Evolutionary conservation across 257 asterid genomes (phyloP), one percentile per base, ranked within the genome.

Genomic region (Henckelia pumila): DNA sequence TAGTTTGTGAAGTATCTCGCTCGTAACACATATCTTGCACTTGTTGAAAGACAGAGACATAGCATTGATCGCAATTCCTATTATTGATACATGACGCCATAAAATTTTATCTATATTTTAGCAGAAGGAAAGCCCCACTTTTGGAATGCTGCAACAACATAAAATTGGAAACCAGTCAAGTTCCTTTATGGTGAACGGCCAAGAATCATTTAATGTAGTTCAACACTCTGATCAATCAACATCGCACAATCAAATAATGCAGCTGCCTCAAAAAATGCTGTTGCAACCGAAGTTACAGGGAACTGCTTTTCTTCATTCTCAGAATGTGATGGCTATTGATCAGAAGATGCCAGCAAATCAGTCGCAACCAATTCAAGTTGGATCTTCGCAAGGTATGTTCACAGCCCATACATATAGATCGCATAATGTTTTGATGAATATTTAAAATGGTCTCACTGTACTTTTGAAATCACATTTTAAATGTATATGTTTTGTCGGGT

Each of bases 281-380:
- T 16, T 16, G 2, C 74, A 61, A 20, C 55, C 75, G 4, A 56
- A 69, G 56, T 35, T 75, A 40, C 77, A 61, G 68, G 19, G 61
- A 59, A 61, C 76, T 53, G 24, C 67, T 64, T 72, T 69, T 68
- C 73, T 68, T 32, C 64, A 63, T 60, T n/a, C 79, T 44, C 85
- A 66, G 55, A 75, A 75, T 72, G 62, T 59, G 22, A 40, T 57
- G 16, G 29, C 70, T 57, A 72, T 55, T 0, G 72, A 75, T 61
- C 78, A 66, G 53, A 19, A 62, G 56, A 74, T 40, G 57, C 69
- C 66, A 7, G 74, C 57, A 62, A 70, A 72, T 23, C 80, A 57
- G 63, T 8, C 72, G 0, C 80, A 61, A 59, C 14, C 69, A 13
- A 59, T 66, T 66, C 49, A 32, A 44, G 29, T 23, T 55, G 71